Conservation (phyloP, 1,284 basidiomycete species). For the Puccinia polysora region DNA sequence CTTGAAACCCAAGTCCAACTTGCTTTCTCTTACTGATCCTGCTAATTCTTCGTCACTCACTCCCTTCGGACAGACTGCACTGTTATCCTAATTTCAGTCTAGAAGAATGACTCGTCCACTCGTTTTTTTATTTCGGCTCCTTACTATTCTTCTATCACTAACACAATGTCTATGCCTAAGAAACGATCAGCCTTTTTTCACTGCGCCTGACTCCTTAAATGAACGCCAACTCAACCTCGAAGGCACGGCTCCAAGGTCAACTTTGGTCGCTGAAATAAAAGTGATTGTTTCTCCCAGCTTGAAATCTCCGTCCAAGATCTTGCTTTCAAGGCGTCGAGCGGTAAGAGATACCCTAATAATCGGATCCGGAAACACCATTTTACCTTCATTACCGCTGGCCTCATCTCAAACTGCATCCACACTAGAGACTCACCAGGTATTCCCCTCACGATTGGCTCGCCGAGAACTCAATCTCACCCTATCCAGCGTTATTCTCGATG, state of each 20-base stretch:
- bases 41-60: too few species aligned
- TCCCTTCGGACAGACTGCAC: too few species aligned
- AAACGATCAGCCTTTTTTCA: background rate
- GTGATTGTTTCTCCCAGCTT: background rate
- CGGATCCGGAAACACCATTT: background rate
- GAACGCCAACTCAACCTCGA: background rate
- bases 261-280: background rate
- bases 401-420: background rate
- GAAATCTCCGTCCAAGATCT: background rate
- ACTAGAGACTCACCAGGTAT: too few species aligned
- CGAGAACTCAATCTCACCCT: too few species aligned
- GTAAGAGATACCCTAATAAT: background rate
- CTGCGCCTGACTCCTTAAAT: background rate
- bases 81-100: background rate
- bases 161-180: conserved; percentile 2
- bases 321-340: background rate
- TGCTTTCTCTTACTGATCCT: too few species aligned
- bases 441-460: too few species aligned
- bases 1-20: too few species aligned
- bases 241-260: background rate
- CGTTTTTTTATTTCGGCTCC: background rate
- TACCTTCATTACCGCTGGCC: background rate
- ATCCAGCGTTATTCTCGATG: too few species aligned
- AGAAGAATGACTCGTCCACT: background rate
- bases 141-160: background rate